Evolutionary conservation across 768 basidiomycete genomes (phyloP), one percentile per base, ranked within the genome.

Genomic region (Coprinopsis cinerea): DNA sequence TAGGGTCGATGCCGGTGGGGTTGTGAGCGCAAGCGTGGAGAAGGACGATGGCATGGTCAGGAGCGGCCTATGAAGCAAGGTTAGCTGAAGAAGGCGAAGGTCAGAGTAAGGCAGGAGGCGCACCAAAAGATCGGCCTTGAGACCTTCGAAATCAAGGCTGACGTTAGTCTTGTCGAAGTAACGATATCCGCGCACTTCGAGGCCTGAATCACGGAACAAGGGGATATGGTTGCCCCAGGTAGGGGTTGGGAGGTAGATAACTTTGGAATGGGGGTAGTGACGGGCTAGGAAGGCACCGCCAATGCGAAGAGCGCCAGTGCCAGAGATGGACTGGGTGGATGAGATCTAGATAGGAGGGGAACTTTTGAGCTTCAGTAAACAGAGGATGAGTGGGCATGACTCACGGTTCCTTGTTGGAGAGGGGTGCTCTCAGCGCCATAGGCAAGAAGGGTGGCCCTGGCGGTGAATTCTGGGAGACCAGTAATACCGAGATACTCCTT

Each of bases 11-110:
- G 54, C 96, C 95, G 30, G 92, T 94, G n/a, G 95, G 95, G 71
- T 99, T 99, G 77, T 98, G 92, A 23, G 95, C 96, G 68, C 96
- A 98, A 2, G 95, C 95, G 60, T 98, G 95, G 17, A 99, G 73
- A 52, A 97, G 77, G 13, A 98, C 88, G 55, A 95, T 81, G 28
- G 92, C 81, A 49, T 81, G 74, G 61, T 87, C 82, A 2, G 92
- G 86, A 45, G 83, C 86, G 53, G 72, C 79, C 85, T 73, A 55
- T 71, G 47, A 40, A 36, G 30, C 44, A 52, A 46, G 53, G 43
- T 45, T 43, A 54, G 53, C 18, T 40, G 18, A 28, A 4, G 35
- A 41, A n/a, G 17, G 18, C 6, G 36, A 17, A 3, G n/a, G 6
- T 4, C 41, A 30, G 14, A 5, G 9, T 9, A 17, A 27, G 18